These are phyloP conservation scores for Citrus mangshanensis DNA, from an alignment of 345 rosid species.

Conservation along the genomic window DNA sequence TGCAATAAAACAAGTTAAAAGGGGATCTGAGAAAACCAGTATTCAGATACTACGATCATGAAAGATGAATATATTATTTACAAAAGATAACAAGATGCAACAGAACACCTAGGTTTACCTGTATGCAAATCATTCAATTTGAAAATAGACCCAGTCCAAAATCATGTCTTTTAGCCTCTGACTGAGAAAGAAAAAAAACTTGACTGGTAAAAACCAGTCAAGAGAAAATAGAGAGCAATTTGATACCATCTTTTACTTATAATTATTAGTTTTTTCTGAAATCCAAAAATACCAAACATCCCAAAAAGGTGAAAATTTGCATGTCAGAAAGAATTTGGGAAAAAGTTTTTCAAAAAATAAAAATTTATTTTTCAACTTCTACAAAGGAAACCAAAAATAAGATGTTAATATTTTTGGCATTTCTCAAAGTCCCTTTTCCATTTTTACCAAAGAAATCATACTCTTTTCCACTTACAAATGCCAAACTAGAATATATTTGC, in stretches of 20 bases:
- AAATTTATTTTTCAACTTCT: background rate
- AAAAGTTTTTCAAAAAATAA: background rate
- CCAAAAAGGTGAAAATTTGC: background rate
- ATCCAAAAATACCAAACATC: background rate
- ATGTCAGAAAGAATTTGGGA: background rate
- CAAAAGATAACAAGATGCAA: background rate
- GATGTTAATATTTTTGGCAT: too few relatives aligned
- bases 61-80: background rate
- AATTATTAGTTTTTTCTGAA: background rate
- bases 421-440: background rate
- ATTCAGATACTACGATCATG: background rate
- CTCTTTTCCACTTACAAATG: background rate
- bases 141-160: background rate
- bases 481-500: background rate
- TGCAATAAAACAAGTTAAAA: background rate
- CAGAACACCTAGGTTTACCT: background rate
- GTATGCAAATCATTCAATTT: background rate
- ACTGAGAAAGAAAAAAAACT: background rate
- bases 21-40: slow-evolving; percentile 2
- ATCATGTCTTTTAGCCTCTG: background rate
- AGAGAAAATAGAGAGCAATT: background rate
- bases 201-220: background rate
- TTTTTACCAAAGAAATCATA: too few relatives aligned
- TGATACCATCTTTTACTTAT: background rate
- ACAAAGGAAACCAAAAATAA: background rate